These are phyloP conservation scores for Zoysia japonica DNA, from an alignment of 176 grass and related monocot genomes.

Conservation along the genomic window DNA sequence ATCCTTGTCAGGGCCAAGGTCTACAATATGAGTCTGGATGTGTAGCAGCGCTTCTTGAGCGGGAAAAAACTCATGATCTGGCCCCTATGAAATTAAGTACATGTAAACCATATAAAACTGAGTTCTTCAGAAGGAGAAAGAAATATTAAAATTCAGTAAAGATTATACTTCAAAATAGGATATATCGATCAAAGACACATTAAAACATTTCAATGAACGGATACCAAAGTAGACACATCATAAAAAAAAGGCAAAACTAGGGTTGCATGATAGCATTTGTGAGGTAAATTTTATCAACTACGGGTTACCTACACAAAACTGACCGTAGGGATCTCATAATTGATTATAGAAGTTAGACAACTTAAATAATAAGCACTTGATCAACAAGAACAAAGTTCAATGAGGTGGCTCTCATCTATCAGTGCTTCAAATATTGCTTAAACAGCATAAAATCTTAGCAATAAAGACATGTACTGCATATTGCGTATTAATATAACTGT, in stretches of 20 bases:
- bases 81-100: constrained; percentile 55
- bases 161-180: constrained; percentile 9
- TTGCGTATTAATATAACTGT: not conserved
- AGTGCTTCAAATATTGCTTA: constrained; percentile 5
- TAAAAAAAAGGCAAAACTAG: constrained; percentile 15
- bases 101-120: constrained; percentile 30
- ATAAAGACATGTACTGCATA: not conserved
- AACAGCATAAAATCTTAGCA: not conserved
- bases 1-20: constrained; percentile 94
- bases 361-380: not conserved
- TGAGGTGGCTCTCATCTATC: constrained; percentile 5
- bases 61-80: constrained; percentile 88
- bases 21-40: constrained; percentile 92
- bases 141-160: constrained; percentile 22
- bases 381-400: not conserved
- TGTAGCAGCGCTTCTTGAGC: constrained; percentile 94
- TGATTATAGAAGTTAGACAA: not conserved
- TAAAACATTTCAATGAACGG: constrained; percentile 24
- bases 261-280: constrained; percentile 7
- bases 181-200: constrained; percentile 20
- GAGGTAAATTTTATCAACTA: constrained; percentile 10
- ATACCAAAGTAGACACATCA: not conserved
- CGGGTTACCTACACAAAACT: not conserved
- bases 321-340: not conserved
- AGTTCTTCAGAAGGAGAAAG: not conserved